Conservation (phyloP, 257 asterid genomes). For the Verbascum thapsus region DNA sequence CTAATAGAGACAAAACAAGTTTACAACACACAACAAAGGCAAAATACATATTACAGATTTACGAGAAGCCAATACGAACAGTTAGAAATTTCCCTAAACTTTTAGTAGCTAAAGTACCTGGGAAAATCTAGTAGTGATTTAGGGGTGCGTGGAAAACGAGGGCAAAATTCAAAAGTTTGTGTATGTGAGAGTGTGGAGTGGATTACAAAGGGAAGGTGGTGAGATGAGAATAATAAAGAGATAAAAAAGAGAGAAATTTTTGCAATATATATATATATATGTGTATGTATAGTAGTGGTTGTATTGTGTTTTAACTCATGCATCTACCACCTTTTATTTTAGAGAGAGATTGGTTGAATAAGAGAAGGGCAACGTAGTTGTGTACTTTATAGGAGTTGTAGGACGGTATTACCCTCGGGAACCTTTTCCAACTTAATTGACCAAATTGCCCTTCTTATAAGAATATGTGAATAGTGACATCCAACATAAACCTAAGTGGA, state of each 20-base stretch:
- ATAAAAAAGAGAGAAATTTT: conserved; percentile 22
- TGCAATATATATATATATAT: neutral
- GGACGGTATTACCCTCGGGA: conserved; percentile 26
- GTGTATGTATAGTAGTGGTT: conserved; percentile 30
- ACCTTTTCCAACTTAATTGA: conserved; percentile 18
- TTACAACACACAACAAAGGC: conserved; percentile 4
- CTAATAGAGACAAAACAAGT: conserved; percentile 18
- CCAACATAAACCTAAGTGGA: too few relatives aligned
- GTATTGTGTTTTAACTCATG: conserved; percentile 62
- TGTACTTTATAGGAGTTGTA: neutral
- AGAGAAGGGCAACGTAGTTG: neutral
- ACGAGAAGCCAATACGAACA: conserved; percentile 10
- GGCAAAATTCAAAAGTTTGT: conserved; percentile 22
- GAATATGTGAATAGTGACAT: too few relatives aligned
- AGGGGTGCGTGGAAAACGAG: conserved; percentile 31
- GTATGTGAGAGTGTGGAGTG: too few relatives aligned
- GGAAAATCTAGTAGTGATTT: neutral
- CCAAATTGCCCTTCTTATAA: neutral
- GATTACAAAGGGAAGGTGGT: conserved; percentile 37
- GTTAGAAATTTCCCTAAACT: neutral
- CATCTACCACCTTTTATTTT: conserved; percentile 84
- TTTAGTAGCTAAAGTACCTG: conserved; percentile 18
- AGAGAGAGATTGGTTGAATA: conserved; percentile 10
- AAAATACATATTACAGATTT: neutral
- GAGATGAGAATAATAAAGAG: conserved; percentile 24